Conservation (phyloP, 2,329 filamentous ascomycete species). For the Knufia petricola region DNA sequence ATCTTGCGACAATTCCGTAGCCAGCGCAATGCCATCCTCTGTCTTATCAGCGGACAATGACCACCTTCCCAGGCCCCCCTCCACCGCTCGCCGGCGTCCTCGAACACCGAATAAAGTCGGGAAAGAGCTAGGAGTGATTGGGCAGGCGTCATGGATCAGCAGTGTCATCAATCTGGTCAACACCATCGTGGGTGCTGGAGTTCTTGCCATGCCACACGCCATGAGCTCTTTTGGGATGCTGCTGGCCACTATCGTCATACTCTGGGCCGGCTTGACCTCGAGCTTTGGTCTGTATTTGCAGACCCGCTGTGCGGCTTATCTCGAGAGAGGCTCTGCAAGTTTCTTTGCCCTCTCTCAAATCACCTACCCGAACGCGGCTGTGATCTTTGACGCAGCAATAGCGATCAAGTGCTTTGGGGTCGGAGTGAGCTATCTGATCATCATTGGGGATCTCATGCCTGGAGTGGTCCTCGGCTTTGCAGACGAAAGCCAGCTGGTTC, state of each 20-base stretch:
- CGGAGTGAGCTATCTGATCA: constrained; percentile 93
- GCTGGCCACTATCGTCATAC: constrained; percentile 69
- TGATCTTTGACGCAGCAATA: constrained; percentile 91
- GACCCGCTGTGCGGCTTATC: constrained; percentile 80
- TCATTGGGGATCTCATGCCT: constrained; percentile 97
- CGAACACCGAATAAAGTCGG: constrained; percentile 30
- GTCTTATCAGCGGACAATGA: constrained; percentile 4
- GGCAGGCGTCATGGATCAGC: constrained; percentile 78
- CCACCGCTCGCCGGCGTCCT: constrained; percentile 16
- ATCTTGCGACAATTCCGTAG: neutral
- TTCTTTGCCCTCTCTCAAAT: constrained; percentile 97
- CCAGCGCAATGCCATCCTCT: neutral
- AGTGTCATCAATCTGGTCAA: constrained; percentile 94
- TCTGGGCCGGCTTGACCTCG: constrained; percentile 83
- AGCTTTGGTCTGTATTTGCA: constrained; percentile 94
- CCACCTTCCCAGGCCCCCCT: constrained; percentile 16
- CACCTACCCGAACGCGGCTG: constrained; percentile 90
- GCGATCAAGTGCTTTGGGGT: constrained; percentile 98
- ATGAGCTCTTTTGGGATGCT: constrained; percentile 92
- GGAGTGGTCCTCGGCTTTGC: constrained; percentile 79
- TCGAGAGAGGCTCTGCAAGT: constrained; percentile 77
- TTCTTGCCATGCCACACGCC: constrained; percentile 89
- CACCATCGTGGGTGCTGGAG: constrained; percentile 91
- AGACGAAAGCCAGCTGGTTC: constrained; percentile 49
- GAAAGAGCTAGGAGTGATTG: constrained; percentile 55